phyloP scores from a whole-genome alignment of 129 eudicot species.

The Rutidosis leptorrhynchoides region DNA sequence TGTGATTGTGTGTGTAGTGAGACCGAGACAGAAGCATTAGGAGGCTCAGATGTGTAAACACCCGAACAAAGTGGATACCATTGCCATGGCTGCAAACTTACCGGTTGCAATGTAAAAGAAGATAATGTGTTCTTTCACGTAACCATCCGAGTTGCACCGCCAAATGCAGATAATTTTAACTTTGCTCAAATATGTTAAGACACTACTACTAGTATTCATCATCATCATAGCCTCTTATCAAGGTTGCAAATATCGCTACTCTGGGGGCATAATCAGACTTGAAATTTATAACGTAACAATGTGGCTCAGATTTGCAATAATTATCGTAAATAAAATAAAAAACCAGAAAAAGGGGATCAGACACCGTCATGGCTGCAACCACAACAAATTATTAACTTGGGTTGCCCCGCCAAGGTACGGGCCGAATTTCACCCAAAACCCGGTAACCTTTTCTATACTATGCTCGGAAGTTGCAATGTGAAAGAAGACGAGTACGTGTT shows the following conservation, averaged over 20 bases:
- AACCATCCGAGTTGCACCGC: neutral
- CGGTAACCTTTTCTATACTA: neutral
- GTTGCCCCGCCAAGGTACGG: neutral
- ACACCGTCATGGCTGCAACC: neutral
- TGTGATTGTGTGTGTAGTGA: neutral
- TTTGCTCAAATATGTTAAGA: neutral
- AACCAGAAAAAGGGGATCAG: neutral
- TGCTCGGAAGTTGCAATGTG: neutral
- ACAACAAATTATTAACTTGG: neutral
- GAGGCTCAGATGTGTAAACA: slow-evolving; percentile 18
- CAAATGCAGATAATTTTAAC: neutral
- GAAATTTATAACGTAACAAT: no score
- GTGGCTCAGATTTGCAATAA: no score
- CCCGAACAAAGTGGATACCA: neutral
- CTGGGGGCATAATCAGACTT: no score
- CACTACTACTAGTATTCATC: neutral
- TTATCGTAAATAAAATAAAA: no score
- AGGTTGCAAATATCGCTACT: no score
- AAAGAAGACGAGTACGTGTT: neutral
- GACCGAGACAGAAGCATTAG: neutral
- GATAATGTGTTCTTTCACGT: neutral
- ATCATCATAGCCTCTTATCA: slow-evolving; percentile 2
- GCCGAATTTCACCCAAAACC: neutral
- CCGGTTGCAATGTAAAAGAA: neutral
- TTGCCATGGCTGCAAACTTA: slow-evolving; percentile 12